These are phyloP conservation scores for Tylopilus intermedius DNA, from an alignment of 768 basidiomycete genomes.

Conservation along the genomic window DNA sequence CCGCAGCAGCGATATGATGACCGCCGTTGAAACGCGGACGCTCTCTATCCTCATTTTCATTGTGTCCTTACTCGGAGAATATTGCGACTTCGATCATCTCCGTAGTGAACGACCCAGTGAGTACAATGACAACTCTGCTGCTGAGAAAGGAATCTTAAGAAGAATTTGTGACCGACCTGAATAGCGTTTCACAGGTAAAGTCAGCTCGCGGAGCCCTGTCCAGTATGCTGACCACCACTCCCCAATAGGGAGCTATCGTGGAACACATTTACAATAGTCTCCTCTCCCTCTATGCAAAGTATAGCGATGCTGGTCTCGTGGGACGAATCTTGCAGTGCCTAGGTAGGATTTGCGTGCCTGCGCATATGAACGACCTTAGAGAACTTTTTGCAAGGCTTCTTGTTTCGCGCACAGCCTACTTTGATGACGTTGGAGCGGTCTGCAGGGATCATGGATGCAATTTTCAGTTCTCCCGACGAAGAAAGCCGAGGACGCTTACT, in stretches of 20 bases:
- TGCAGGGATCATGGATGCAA: too few species aligned
- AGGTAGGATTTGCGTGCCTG: too few species aligned
- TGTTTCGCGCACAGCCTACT: slow-evolving; percentile 89
- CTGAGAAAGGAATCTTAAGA: background rate
- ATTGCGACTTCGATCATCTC: too few species aligned
- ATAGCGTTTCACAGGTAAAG: slow-evolving; percentile 19
- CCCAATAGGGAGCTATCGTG: slow-evolving; percentile 58
- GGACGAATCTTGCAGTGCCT: slow-evolving; percentile 28
- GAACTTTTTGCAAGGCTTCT: slow-evolving; percentile 57
- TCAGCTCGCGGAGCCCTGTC: slow-evolving; percentile 10
- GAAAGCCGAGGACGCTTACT: too few species aligned
- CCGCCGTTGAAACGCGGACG: too few species aligned
- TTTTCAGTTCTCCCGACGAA: too few species aligned
- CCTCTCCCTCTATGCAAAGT: slow-evolving; percentile 67
- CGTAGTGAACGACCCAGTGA: slow-evolving; percentile 57
- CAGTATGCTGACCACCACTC: background rate
- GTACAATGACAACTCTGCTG: slow-evolving; percentile 17
- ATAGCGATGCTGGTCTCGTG: slow-evolving; percentile 52
- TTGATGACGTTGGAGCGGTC: slow-evolving; percentile 70
- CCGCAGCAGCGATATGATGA: too few species aligned
- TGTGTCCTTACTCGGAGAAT: too few species aligned
- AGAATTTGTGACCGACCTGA: slow-evolving; percentile 56
- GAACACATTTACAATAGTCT: slow-evolving; percentile 78
- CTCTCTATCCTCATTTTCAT: too few species aligned
- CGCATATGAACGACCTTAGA: too few species aligned